These are phyloP conservation scores for Rhodotorula graminis DNA, from an alignment of 768 basidiomycete genomes.

Conservation along the genomic window DNA sequence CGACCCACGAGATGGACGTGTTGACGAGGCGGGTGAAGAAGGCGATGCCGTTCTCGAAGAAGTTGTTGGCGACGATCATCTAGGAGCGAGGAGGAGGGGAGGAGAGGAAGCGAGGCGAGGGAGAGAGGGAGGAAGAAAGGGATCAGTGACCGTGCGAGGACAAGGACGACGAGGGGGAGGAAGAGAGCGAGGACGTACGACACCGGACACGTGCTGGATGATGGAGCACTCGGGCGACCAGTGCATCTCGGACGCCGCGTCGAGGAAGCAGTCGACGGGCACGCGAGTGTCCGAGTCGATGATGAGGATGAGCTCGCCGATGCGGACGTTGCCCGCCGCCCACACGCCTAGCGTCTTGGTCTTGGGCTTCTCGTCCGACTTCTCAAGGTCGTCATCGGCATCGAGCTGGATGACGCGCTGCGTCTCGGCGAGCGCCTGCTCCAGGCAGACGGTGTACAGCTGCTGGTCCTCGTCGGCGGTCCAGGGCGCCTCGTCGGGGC, in stretches of 20 bases:
- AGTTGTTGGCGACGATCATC: conserved; percentile 45
- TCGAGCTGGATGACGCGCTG: conserved; percentile 52
- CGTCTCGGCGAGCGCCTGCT: conserved; percentile 62
- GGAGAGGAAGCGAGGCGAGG: not conserved
- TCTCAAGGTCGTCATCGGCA: conserved; percentile 49
- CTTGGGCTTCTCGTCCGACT: conserved; percentile 66
- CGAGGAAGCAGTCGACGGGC: conserved; percentile 83
- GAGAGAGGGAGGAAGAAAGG: too few species aligned
- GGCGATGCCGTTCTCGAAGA: conserved; percentile 85
- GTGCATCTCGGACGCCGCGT: conserved; percentile 77
- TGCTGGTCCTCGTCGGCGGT: conserved; percentile 63
- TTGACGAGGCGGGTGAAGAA: conserved; percentile 85
- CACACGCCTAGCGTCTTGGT: conserved; percentile 58
- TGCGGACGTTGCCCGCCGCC: conserved; percentile 64
- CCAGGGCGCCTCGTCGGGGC: conserved; percentile 52
- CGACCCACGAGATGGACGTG: conserved; percentile 41
- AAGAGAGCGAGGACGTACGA: conserved; percentile 56
- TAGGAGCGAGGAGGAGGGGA: not conserved
- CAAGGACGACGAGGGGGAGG: too few species aligned
- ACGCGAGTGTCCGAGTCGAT: conserved; percentile 77
- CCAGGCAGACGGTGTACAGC: conserved; percentile 57
- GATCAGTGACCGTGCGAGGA: too few species aligned
- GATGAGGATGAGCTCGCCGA: conserved; percentile 74
- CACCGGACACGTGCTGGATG: conserved; percentile 85
- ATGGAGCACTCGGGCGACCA: conserved; percentile 79